Base-by-base conservation (phyloP, 805 yeast genomes). In the Cyberlindnera veronae region DNA sequence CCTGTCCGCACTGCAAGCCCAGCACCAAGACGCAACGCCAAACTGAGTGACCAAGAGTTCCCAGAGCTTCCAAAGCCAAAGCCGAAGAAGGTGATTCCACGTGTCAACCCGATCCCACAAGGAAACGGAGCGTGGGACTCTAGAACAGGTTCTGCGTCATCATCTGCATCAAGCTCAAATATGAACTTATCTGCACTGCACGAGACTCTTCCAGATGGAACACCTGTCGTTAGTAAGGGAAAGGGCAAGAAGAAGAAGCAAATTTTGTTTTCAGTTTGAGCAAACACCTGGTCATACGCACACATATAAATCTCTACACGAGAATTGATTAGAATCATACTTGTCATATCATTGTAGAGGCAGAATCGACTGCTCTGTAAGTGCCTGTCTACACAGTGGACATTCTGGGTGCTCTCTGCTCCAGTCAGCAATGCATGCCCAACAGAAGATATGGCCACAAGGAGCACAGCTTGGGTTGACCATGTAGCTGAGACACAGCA, bases 371-470 rank as follows among this genome's bases (percentile, higher is more conserved):
- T 55, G 61, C 34, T 55, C 58, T 21, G 70, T 64, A 36, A 87
- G 73, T 18, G 67, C 71, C 48, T 83, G 93, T 39, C 98, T 64
- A 57, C 98, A 93, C 20, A 93, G 66, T 0, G 99, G 98, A 58
- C 99, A 91, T 55, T 89, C 96, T 0, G 88, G 81, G 44, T 75
- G 67, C 49, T 89, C 96, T 46, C 87, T 70, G 43, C 89, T 77
- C 98, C 98, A 91, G 51, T 85, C 95, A 6, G 79, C 71, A 5
- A 89, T 79, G 59, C 98, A 91, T 6, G 68, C 70, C 97, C 98
- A 91, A 63, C 99, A 91, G 60, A 86, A 91, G 13, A 87, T 42
- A 60, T 91, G 99, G 0, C 98, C 99, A 63, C 99, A 91, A 5
- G 81, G 76, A 0, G 95, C 88, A 45, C 86, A 77, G 1, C 95